Conservation (phyloP, 73 alveolate species). For the Paramecium caudatum region DNA sequence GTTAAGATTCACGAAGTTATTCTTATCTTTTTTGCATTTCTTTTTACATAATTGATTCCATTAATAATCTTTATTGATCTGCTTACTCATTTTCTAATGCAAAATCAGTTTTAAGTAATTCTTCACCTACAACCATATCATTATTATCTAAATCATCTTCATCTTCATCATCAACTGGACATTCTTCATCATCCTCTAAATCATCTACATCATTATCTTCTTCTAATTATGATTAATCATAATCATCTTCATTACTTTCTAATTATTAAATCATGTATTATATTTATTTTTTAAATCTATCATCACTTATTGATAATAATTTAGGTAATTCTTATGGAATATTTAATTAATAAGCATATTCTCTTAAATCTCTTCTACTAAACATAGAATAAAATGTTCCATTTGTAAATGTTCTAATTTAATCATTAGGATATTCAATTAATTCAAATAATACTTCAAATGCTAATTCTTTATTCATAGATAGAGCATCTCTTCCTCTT, state of each 20-base stretch:
- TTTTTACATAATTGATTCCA: constrained; percentile 44
- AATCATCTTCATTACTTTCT: constrained; percentile 55
- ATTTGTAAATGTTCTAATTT: constrained; percentile 78
- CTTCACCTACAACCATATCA: constrained; percentile 66
- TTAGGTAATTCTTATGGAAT: constrained; percentile 63
- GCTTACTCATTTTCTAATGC: constrained; percentile 49
- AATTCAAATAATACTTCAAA: constrained; percentile 91
- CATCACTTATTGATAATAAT: neutral
- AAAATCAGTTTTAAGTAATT: constrained; percentile 33
- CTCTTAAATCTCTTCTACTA: constrained; percentile 80
- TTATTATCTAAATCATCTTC: constrained; percentile 57
- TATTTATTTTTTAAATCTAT: constrained; percentile 47
- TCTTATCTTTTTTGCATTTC: constrained; percentile 53
- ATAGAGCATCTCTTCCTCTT: constrained; percentile 96
- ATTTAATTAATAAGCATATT: constrained; percentile 75
- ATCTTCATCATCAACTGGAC: constrained; percentile 47
- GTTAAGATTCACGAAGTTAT: constrained; percentile 28
- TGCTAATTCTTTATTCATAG: constrained; percentile 87
- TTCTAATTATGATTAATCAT: constrained; percentile 38
- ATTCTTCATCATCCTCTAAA: constrained; percentile 61
- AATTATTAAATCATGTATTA: constrained; percentile 52
- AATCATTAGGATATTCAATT: constrained; percentile 90
- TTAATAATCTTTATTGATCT: constrained; percentile 10
- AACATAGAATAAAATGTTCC: constrained; percentile 90
- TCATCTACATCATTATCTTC: constrained; percentile 71